These are phyloP conservation scores for Fusarium dimerum DNA, from an alignment of 2,329 filamentous ascomycete species.

Conservation along the genomic window DNA sequence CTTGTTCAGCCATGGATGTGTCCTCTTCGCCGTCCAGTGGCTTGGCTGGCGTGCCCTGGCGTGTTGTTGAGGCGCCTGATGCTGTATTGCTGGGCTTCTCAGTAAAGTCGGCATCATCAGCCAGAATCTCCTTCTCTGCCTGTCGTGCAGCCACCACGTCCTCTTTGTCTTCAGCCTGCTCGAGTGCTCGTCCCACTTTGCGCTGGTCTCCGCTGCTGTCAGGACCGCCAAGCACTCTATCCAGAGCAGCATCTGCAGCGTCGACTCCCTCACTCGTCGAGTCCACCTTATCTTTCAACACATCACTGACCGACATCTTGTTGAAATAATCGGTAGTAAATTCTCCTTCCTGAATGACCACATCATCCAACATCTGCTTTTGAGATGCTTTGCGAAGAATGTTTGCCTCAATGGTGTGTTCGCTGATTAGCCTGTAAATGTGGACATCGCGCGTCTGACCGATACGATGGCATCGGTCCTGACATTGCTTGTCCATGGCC, in stretches of 20 bases:
- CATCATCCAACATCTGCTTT: slow-evolving; percentile 96
- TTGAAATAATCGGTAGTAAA: slow-evolving; percentile 98
- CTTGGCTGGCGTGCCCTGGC: slow-evolving; percentile 53
- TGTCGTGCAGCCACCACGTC: slow-evolving; percentile 85
- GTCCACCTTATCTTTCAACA: slow-evolving; percentile 62
- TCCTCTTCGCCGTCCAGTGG: slow-evolving; percentile 38
- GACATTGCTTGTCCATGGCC: slow-evolving; percentile 99
- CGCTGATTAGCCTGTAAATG: slow-evolving; percentile 91
- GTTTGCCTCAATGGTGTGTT: slow-evolving; percentile 96
- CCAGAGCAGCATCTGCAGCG: slow-evolving; percentile 80
- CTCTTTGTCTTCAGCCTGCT: slow-evolving; percentile 89
- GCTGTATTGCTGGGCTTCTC: slow-evolving; percentile 55
- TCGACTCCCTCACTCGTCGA: slow-evolving; percentile 54
- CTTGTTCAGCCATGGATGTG: slow-evolving; percentile 34
- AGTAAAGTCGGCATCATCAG: slow-evolving; percentile 82
- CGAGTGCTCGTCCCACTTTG: slow-evolving; percentile 71
- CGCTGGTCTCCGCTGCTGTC: slow-evolving; percentile 62
- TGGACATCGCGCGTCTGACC: slow-evolving; percentile 97
- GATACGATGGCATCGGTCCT: slow-evolving; percentile 95
- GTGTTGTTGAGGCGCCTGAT: slow-evolving; percentile 52
- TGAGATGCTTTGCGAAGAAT: slow-evolving; percentile 96
- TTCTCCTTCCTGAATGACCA: slow-evolving; percentile 96
- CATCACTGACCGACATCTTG: slow-evolving; percentile 71
- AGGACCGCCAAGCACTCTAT: slow-evolving; percentile 73
- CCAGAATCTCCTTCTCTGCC: slow-evolving; percentile 85